Evolutionary conservation across 441 rosid genomes (phyloP).

Genomic region (Croton setiger): DNA sequence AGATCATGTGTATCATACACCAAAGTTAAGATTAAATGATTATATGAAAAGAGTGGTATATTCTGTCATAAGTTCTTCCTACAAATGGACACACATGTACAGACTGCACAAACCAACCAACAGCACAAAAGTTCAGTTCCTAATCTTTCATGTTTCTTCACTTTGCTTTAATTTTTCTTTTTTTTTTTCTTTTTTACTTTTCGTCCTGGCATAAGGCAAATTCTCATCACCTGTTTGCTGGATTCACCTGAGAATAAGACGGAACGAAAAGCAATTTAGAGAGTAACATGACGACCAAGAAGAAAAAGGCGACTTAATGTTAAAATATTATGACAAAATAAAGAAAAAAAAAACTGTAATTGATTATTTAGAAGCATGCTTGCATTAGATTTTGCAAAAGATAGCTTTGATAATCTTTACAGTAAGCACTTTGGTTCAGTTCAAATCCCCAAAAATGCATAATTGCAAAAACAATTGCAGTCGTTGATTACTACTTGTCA

Average conservation of each 20-base stretch:
- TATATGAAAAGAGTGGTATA: neutral
- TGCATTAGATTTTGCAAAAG: too few relatives aligned
- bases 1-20: neutral
- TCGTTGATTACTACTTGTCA: neutral
- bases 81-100: neutral
- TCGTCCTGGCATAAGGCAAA: neutral
- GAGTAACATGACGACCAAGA: neutral
- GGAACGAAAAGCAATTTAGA: neutral
- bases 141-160: neutral
- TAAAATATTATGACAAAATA: too few relatives aligned
- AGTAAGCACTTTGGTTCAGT: neutral
- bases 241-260: constrained; percentile 9
- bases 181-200: too few relatives aligned
- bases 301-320: too few relatives aligned
- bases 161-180: neutral
- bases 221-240: constrained; percentile 27
- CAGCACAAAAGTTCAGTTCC: neutral
- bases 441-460: neutral
- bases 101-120: neutral
- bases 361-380: too few relatives aligned
- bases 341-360: too few relatives aligned
- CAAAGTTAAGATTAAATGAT: neutral
- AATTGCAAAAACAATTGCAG: neutral
- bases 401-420: too few relatives aligned
- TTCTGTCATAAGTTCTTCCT: neutral